A percentile compares a stretch with the other conserved stretches of the same genome.
phyloP scores from a whole-genome alignment of 2,329 filamentous ascomycete species.

The Leptographium galeiforme region DNA sequence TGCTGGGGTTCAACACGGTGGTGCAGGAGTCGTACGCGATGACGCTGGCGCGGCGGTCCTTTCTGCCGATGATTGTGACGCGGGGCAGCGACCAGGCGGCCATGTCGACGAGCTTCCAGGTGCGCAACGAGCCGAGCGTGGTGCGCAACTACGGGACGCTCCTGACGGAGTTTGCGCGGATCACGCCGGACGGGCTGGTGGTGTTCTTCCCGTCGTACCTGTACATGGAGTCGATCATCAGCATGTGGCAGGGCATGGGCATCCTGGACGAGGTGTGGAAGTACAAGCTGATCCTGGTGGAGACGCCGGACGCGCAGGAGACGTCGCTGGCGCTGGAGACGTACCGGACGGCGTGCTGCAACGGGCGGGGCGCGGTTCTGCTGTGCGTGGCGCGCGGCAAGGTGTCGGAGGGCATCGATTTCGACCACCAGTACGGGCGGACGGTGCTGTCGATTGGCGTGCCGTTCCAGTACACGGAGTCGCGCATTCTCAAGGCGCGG shows the following conservation, averaged over 20 bases:
- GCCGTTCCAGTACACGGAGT: conserved; percentile 97
- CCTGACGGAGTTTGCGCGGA: conserved; percentile 85
- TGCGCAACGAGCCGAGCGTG: conserved; percentile 91
- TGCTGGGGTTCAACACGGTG: conserved; percentile 85
- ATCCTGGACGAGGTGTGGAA: conserved; percentile 98
- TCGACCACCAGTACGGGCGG: conserved; percentile 94
- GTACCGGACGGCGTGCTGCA: conserved; percentile 94
- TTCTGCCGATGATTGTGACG: conserved; percentile 95
- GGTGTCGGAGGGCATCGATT: conserved; percentile 96
- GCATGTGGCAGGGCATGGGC: conserved; percentile 98
- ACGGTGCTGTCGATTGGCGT: conserved; percentile 94
- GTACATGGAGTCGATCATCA: conserved; percentile 99
- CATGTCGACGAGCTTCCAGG: conserved; percentile 87
- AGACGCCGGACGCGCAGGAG: conserved; percentile 94
- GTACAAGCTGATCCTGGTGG: conserved; percentile 94
- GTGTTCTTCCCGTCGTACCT: conserved; percentile 98
- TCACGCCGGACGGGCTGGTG: conserved; percentile 95
- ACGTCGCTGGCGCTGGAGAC: conserved; percentile 92
- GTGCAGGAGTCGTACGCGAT: conserved; percentile 96
- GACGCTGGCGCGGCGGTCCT: conserved; percentile 88
- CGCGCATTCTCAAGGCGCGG: conserved; percentile 85
- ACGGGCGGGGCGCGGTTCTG: conserved; percentile 83
- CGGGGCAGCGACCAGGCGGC: conserved; percentile 86
- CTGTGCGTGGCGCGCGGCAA: conserved; percentile 95
- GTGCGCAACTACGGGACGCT: conserved; percentile 92